Evolutionary conservation across 1,139 yeast species (phyloP).

Genomic region (Arxiozyma telluris): DNA sequence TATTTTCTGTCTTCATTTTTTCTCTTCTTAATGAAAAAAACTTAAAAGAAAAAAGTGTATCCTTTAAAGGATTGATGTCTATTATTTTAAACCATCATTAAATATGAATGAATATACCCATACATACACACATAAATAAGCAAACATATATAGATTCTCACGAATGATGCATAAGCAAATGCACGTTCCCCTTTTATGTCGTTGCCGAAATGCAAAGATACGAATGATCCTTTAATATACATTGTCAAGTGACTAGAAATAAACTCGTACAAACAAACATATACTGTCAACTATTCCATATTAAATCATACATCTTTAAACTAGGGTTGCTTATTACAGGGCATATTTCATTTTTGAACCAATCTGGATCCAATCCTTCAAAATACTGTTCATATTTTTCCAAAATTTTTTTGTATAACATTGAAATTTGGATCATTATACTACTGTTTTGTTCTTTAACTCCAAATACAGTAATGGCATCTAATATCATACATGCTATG

Average conservation of each 20-base stretch:
- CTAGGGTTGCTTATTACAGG: neutral
- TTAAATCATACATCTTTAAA: neutral
- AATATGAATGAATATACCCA: neutral
- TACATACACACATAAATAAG: too few relatives aligned
- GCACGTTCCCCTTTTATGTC: neutral
- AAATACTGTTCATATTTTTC: neutral
- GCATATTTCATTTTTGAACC: neutral
- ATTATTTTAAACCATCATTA: too few relatives aligned
- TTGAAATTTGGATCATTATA: neutral
- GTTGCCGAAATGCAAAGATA: neutral
- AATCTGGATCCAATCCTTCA: conserved; percentile 4
- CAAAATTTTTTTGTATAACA: neutral
- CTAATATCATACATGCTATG: conserved; percentile 5
- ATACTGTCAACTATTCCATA: neutral
- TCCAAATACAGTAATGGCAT: conserved; percentile 5
- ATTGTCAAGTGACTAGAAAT: neutral
- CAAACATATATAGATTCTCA: neutral
- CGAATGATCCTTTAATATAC: neutral
- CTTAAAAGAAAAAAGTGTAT: too few relatives aligned
- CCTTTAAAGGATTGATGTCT: too few relatives aligned
- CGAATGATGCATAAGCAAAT: neutral
- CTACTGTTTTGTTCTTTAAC: conserved; percentile 8
- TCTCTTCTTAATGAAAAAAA: too few relatives aligned
- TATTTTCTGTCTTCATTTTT: too few relatives aligned
- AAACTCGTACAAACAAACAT: neutral